Evolutionary conservation across 768 basidiomycete genomes (phyloP), one percentile per base, ranked within the genome.

Genomic region (Trametes elegans): DNA sequence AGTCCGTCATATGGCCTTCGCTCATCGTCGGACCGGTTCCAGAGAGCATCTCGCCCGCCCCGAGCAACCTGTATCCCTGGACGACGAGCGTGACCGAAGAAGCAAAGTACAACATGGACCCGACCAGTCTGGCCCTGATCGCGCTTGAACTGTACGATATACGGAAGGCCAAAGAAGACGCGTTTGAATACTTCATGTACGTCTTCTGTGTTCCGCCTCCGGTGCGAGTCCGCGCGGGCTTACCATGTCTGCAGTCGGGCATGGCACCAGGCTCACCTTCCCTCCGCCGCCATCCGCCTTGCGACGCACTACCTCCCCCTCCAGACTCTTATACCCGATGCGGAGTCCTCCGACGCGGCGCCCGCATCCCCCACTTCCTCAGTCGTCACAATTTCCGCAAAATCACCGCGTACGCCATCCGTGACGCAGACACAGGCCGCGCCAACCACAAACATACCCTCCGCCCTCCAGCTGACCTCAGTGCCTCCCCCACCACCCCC

Each of bases 1-100:
- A 85, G 58, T 84, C 88, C 6, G 78, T 84, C 36, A 91, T 92
- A 38, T 92, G 90, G 90, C 90, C 90, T 0, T 87, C 87, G 6
- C 74, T 92, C 31, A 80, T 92, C 45, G 78, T 88, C n/a, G 79
- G 90, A 28, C 85, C 90, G 8, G 87, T 82, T 8, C 85, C 87
- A 1, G 80, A 81, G 43, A 71, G 79, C 10, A 66, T 88, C 5
- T 81, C 85, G 0, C 74, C 69, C 47, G 68, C 78, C 4, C 38
- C 54, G 18, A 70, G 77, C 4, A 76, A 79, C 49, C 77, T 84
- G 1, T 72, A 82, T 29, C 74, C 82, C 7, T 81, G 83, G 66
- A 75, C 81, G 67, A 55, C 76, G 73, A 49, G 51, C 18, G 44
- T 45, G 23, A 66, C 63, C 34, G 46, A 57, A 16, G 88, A 90